Evolutionary conservation across 1,284 basidiomycete species (phyloP).

Genomic region (Malassezia dermatis): DNA sequence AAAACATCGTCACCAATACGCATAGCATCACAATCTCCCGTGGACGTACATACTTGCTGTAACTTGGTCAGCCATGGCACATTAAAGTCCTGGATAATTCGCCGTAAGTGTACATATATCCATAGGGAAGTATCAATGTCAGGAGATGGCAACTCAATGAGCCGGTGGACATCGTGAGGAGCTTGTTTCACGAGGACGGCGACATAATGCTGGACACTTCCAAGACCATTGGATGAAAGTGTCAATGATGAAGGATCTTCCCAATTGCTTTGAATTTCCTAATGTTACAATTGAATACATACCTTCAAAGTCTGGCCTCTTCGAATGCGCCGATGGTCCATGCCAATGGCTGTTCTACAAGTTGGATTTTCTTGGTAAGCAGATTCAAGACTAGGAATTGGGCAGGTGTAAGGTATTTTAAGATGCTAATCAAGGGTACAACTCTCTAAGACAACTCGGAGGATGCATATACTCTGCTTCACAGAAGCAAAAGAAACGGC

Average conservation of each 20-base stretch:
- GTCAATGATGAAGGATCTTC: not conserved
- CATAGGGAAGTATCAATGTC: conserved; percentile 8
- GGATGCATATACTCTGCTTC: not conserved
- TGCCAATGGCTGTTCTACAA: not conserved
- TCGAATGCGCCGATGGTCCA: conserved; percentile 20
- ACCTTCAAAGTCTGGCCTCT: conserved; percentile 29
- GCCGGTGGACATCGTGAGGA: conserved; percentile 73
- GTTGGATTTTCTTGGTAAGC: not conserved
- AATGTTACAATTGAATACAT: conserved; percentile 4
- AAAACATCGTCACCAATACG: conserved; percentile 95
- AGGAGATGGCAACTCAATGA: conserved; percentile 58
- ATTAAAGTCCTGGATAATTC: conserved; percentile 80
- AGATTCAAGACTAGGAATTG: not conserved
- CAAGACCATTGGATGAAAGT: conserved; percentile 63
- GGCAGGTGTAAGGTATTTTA: not conserved
- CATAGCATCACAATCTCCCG: conserved; percentile 75
- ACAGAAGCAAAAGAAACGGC: not conserved
- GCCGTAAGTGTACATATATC: conserved; percentile 51
- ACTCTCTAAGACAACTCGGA: not conserved
- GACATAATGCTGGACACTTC: conserved; percentile 90
- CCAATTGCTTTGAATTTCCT: conserved; percentile 1
- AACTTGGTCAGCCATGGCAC: conserved; percentile 77
- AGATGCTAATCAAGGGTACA: too few species aligned
- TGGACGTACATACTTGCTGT: conserved; percentile 61
- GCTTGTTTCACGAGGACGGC: conserved; percentile 70